These are phyloP conservation scores for Myriosclerotinia scirpicola DNA, from an alignment of 2,329 filamentous ascomycete species.

Conservation along the genomic window DNA sequence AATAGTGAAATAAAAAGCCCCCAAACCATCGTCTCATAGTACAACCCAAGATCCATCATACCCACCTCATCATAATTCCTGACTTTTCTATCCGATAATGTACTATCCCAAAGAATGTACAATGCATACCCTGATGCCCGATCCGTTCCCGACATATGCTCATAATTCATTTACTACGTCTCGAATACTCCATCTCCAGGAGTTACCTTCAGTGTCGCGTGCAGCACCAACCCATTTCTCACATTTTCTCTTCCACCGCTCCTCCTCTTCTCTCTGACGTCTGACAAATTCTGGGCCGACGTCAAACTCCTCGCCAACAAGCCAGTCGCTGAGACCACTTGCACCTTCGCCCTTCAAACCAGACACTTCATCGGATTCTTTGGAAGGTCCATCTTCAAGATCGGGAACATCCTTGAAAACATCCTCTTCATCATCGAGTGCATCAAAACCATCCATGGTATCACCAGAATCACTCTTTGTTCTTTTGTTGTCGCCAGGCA, in stretches of 20 bases:
- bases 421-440: slow-evolving; percentile 83
- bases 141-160: slow-evolving; percentile 12
- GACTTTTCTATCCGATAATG: slow-evolving; percentile 14
- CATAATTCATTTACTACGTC: slow-evolving; percentile 49
- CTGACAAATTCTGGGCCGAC: slow-evolving; percentile 92
- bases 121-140: slow-evolving; percentile 14
- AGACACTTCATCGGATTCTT: slow-evolving; percentile 47
- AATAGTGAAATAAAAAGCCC: slow-evolving; percentile 5
- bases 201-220: slow-evolving; percentile 52
- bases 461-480: slow-evolving; percentile 53
- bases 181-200: slow-evolving; percentile 77
- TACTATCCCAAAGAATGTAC: slow-evolving; percentile 25
- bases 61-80: slow-evolving; percentile 9
- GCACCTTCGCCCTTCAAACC: slow-evolving; percentile 54
- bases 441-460: slow-evolving; percentile 64
- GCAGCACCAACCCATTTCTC: slow-evolving; percentile 73
- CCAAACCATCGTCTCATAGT: slow-evolving; percentile 21
- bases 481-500: slow-evolving; percentile 50
- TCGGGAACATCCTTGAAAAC: slow-evolving; percentile 95
- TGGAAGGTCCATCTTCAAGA: slow-evolving; percentile 62
- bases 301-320: slow-evolving; percentile 95
- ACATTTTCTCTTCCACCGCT: slow-evolving; percentile 84
- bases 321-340: slow-evolving; percentile 63
- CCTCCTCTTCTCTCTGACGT: slow-evolving; percentile 87
- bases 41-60: slow-evolving; percentile 20